phyloP scores from a whole-genome alignment of 768 basidiomycete genomes.

The Boletus pseudo-olivaceus region DNA sequence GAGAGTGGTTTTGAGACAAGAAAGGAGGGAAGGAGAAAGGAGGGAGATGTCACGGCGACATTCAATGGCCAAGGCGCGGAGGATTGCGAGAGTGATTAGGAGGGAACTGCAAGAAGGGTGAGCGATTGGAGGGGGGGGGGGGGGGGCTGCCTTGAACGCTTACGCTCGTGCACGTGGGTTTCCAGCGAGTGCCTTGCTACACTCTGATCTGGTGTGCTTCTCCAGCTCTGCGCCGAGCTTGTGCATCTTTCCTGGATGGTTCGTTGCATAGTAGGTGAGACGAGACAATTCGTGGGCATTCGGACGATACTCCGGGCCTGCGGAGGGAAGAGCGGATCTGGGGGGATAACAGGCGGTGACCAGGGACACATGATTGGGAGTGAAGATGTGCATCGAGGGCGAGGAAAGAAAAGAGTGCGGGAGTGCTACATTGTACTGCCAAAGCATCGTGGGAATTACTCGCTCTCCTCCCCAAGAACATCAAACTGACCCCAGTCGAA shows the following conservation, averaged over 20 bases:
- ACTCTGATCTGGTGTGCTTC: constrained; percentile 64
- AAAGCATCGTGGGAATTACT: constrained; percentile 24
- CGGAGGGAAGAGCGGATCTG: constrained; percentile 64
- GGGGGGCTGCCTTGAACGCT: constrained; percentile 29
- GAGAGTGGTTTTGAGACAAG: constrained; percentile 59
- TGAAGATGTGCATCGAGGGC: constrained; percentile 66
- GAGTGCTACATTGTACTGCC: neutral
- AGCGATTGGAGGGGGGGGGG: neutral
- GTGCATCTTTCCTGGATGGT: constrained; percentile 74
- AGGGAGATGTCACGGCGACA: constrained; percentile 81
- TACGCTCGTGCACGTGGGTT: constrained; percentile 80
- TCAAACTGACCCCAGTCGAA: constrained; percentile 48
- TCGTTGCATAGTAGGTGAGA: constrained; percentile 83
- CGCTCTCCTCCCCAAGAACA: constrained; percentile 57
- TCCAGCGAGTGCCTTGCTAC: constrained; percentile 61
- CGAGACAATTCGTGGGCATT: constrained; percentile 84
- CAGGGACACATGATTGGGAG: constrained; percentile 79
- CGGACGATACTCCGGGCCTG: constrained; percentile 74
- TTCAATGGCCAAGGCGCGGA: constrained; percentile 79
- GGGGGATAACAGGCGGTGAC: constrained; percentile 87
- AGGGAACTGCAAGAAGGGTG: constrained; percentile 49
- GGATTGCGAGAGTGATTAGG: constrained; percentile 78
- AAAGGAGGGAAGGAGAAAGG: constrained; percentile 65
- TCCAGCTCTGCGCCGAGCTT: constrained; percentile 77
- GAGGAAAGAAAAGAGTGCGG: too few species aligned